Evolutionary conservation across 1,139 yeast species (phyloP), one percentile per base, ranked within the genome.

Genomic region (Candida sojae): DNA sequence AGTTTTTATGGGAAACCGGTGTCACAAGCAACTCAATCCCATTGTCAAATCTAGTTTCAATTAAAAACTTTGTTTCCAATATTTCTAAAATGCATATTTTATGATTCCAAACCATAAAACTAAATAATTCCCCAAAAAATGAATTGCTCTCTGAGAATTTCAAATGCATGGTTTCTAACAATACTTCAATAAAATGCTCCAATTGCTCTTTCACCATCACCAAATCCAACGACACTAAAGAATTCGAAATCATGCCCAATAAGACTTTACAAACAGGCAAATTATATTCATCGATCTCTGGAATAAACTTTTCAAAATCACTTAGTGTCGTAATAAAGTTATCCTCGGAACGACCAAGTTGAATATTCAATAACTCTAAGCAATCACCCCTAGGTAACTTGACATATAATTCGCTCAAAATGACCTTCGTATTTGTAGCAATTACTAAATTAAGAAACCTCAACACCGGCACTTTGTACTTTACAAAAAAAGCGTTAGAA

Each of bases 211-310:
- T 38, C 11, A 32, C 44, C 2, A 25, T 35, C 2, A 6, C 21
- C 6, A 13, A n/a, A 35, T 41, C 46, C 38, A 40, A n/a, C 5
- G 32, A 12, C 6, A 31, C 30, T 13, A 44, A 32, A 6, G 42
- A n/a, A 3, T 21, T 25, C 3, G 46, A 25, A 0, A 69, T 51
- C 0, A 62, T 51, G 38, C 66, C 56, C 3, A 73, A 50, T 8
- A 82, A 59, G 21, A 82, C 60, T 57, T 84, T 89, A 45, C 74
- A 70, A 1, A 82, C 57, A 0, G 83, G 77, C 30, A 84, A 57
- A 56, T 80, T 83, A 60, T 82, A 82, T 46, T 79, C 83, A 52
- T 78, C 73, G n/a, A 71, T 64, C 1, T 52, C 39, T 2, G 44
- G n/a, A 1, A 64, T 55, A 12, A 56, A 45, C 2, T 44, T 45